phyloP scores from a whole-genome alignment of 2,329 filamentous ascomycete genomes.

The Ophiocordyceps unilateralis region DNA sequence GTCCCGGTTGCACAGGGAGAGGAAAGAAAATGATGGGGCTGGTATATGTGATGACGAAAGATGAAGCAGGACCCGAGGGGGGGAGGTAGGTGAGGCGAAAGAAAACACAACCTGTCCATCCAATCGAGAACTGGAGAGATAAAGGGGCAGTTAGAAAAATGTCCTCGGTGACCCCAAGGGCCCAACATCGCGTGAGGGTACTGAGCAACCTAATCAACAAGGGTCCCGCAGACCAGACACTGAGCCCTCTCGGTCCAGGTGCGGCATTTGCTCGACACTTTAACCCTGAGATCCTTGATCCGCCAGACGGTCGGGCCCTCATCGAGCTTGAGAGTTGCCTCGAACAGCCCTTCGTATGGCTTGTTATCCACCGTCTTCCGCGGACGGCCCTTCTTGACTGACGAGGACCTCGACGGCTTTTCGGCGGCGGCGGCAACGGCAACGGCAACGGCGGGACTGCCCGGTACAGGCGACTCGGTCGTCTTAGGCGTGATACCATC shows the following conservation, averaged over 20 bases:
- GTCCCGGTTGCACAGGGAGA: too few species aligned
- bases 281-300: conserved; percentile 31
- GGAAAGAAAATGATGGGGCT: too few species aligned
- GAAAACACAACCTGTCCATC: too few species aligned
- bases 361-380: conserved; percentile 20
- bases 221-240: conserved; percentile 32
- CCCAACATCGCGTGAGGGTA: too few species aligned
- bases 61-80: too few species aligned
- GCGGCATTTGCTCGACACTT: conserved; percentile 29
- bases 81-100: too few species aligned
- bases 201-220: conserved; percentile 24
- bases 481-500: conserved; percentile 13
- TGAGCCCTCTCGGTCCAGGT: conserved; percentile 31
- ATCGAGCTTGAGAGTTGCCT: conserved; percentile 30
- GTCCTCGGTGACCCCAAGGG: too few species aligned
- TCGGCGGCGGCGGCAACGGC: conserved; percentile 6
- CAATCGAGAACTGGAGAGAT: too few species aligned
- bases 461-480: conserved; percentile 14
- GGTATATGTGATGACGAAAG: too few species aligned
- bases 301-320: conserved; percentile 30
- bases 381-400: conserved; percentile 19
- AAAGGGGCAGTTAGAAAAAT: too few species aligned
- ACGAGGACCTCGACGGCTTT: conserved; percentile 9
- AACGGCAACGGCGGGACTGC: conserved; percentile 9
- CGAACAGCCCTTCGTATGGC: conserved; percentile 34